Evolutionary conservation across 2,329 filamentous ascomycete species (phyloP), one percentile per base, ranked within the genome.

Genomic region (Aspergillus sp.): DNA sequence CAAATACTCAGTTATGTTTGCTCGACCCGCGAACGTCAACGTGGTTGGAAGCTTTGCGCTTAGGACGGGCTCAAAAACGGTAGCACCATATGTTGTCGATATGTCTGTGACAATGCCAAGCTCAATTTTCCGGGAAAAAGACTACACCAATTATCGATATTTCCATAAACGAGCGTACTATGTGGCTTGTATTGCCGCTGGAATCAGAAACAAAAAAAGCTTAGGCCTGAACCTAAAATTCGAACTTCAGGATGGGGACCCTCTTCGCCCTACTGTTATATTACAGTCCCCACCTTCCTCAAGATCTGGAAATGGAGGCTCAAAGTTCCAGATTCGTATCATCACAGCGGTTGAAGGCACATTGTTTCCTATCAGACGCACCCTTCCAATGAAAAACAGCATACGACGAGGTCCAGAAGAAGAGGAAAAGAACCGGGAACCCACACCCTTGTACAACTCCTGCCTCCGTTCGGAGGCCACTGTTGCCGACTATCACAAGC

Each of bases 111-210:
- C 89, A 48, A 96, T 99, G 86, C 93, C 95, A 5, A 66, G 79
- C 57, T 77, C 83, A 1, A 76, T 96, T 12, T 93, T 98, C 68
- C 91, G 96, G 69, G 90, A 96, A 45, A 98, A 98, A 76, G 95
- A 99, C 75, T 97, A 93, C 72, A 82, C 93, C 50, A 92, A 96
- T 73, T 83, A 95, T 79, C 86, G 95, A 60, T 98, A 96, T 77
- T 96, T 97, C 70, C 93, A 97, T 77, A 96, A 96, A 69, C 83
- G 93, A 62, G 90, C 95, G 12, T 98, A 93, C 75, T 98, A 96
- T 70, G 79, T 98, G 51, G 91, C 93, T 34, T 91, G 89, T 63
- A 79, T 98, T 56, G 87, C 91, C 13, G 86, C 85, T 30, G 86
- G 84, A 4, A 78, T 98, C 52, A 85, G 86, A 62, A 79, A 83